phyloP scores from a whole-genome alignment of 2,329 filamentous ascomycete genomes.

The Clonostachys rhizophaga region DNA sequence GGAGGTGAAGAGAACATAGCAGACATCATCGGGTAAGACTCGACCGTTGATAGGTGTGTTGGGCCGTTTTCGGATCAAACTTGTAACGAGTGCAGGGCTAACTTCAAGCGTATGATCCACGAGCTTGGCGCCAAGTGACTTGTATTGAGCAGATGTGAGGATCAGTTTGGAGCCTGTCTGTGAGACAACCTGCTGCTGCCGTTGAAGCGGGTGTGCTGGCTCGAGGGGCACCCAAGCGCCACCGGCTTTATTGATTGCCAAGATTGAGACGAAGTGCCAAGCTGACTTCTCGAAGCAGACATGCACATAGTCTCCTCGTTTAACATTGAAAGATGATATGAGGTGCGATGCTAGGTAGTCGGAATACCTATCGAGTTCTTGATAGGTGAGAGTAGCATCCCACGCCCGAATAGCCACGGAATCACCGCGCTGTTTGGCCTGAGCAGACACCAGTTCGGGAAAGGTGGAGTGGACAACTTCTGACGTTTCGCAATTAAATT shows the following conservation, averaged over 20 bases:
- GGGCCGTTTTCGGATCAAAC: not conserved
- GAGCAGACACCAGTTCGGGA: not conserved
- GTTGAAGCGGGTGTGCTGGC: conserved; percentile 1
- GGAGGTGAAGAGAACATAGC: conserved; percentile 8
- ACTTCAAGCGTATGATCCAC: not conserved
- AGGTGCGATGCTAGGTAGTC: not conserved
- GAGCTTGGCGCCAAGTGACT: not conserved
- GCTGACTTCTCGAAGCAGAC: not conserved
- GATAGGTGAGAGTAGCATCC: conserved; percentile 1
- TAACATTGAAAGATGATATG: conserved; percentile 7
- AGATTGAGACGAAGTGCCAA: not conserved
- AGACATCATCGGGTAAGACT: not conserved
- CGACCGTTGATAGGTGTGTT: not conserved
- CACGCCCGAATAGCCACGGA: not conserved
- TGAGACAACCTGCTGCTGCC: not conserved
- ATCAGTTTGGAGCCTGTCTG: not conserved
- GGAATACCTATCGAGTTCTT: conserved; percentile 1
- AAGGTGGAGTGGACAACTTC: not conserved
- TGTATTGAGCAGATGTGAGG: not conserved
- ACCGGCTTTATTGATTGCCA: conserved; percentile 8
- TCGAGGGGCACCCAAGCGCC: conserved; percentile 7
- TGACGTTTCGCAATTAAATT: not conserved
- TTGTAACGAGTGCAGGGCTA: not conserved
- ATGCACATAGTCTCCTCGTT: conserved; percentile 6
- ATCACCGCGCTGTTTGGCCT: not conserved